Evolutionary conservation across 75 land plant genomes (phyloP).

Genomic region (Adiantum capillusveneris): DNA sequence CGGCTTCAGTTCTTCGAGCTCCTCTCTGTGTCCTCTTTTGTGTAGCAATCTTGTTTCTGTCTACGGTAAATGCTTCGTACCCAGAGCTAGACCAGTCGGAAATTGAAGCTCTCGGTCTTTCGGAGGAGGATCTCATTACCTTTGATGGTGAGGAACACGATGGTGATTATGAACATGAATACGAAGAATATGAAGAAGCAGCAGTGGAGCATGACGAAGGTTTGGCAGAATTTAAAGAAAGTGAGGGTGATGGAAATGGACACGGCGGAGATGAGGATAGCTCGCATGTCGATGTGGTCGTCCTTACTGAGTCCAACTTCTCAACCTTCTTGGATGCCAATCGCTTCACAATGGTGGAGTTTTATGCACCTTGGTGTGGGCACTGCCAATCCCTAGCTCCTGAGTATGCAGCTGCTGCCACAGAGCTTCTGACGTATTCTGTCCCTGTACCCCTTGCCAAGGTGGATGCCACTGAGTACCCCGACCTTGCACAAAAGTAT

Average conservation of each 20-base stretch:
- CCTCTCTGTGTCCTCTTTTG: too few species aligned
- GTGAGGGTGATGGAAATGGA: too few species aligned
- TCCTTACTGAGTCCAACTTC: conserved; percentile 60
- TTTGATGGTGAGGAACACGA: neutral
- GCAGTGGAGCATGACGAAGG: too few species aligned
- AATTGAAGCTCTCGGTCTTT: neutral
- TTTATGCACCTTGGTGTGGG: conserved; percentile 99
- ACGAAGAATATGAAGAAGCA: conserved; percentile 10
- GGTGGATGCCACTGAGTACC: conserved; percentile 78
- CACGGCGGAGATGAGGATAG: conserved; percentile 10
- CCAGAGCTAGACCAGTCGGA: conserved; percentile 4
- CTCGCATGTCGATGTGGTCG: conserved; percentile 36
- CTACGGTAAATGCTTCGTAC: too few species aligned
- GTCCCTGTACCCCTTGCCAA: conserved; percentile 60
- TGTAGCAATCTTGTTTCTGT: neutral
- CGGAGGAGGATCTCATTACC: too few species aligned
- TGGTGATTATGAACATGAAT: neutral
- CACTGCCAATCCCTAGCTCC: conserved; percentile 90
- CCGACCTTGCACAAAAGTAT: conserved; percentile 59
- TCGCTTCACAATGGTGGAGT: conserved; percentile 80
- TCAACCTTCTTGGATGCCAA: conserved; percentile 43
- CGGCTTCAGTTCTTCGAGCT: too few species aligned
- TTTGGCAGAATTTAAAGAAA: too few species aligned
- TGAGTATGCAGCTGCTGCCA: conserved; percentile 96
- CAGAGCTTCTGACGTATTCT: conserved; percentile 55